Evolutionary conservation across 1,284 basidiomycete genomes (phyloP).

Genomic region (Ceratobasidium theobromae): DNA sequence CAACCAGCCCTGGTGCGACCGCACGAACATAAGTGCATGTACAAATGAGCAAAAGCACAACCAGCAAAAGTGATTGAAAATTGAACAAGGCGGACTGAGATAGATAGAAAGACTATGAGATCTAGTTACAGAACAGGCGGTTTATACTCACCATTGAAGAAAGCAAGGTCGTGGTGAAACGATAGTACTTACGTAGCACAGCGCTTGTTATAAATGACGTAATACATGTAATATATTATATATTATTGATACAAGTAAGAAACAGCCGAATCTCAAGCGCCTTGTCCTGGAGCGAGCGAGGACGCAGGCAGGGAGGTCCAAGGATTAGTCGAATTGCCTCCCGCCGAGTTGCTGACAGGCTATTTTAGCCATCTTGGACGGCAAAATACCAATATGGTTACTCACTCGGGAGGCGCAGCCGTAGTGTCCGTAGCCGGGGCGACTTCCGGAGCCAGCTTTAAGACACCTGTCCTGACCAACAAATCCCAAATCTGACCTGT

Average conservation of each 20-base stretch:
- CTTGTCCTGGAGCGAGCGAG: conserved; percentile 8
- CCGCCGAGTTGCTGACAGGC: not conserved
- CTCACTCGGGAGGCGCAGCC: conserved; percentile 3
- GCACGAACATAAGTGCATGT: conserved; percentile 96
- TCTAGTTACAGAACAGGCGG: not conserved
- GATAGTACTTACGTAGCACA: not conserved
- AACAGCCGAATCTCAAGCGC: not conserved
- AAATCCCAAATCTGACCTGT: conserved; percentile 89
- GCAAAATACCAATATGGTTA: not conserved
- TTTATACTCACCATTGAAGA: not conserved
- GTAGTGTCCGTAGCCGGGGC: conserved; percentile 4
- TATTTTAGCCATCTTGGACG: not conserved
- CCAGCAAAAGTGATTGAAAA: conserved; percentile 92
- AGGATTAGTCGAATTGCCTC: not conserved
- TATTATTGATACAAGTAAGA: conserved; percentile 15
- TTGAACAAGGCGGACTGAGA: conserved; percentile 94
- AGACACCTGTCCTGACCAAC: conserved; percentile 44
- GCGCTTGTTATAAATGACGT: not conserved
- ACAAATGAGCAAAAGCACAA: conserved; percentile 91
- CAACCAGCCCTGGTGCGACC: conserved; percentile 84
- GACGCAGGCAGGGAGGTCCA: conserved; percentile 11
- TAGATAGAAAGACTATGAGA: not conserved
- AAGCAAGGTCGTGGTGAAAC: not conserved
- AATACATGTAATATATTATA: conserved; percentile 4
- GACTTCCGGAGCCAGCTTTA: conserved; percentile 13